Evolutionary conservation across 768 basidiomycete species (phyloP).

Genomic region (Lanmaoa pseudosensibilis): DNA sequence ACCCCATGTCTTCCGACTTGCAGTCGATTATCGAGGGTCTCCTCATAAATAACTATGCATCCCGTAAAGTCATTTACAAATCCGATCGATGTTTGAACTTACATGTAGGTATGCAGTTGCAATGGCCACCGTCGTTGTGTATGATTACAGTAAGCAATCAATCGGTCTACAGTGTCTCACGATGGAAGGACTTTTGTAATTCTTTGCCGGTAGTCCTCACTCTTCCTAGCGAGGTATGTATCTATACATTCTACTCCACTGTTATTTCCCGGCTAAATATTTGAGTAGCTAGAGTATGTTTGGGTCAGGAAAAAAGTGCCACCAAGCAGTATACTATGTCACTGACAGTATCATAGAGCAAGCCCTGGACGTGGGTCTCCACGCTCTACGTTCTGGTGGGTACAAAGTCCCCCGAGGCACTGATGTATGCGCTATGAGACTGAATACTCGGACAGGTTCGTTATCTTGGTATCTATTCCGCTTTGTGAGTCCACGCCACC

Average conservation of each 20-base stretch:
- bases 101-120: background rate
- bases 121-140: background rate
- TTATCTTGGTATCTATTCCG: background rate
- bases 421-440: background rate
- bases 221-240: background rate
- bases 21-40: background rate
- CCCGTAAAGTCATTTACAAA: background rate
- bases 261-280: background rate
- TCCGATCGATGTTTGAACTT: background rate
- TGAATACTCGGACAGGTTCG: background rate
- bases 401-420: background rate
- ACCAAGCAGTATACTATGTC: background rate
- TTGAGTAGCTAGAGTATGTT: background rate
- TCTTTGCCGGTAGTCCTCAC: background rate
- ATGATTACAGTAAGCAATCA: background rate
- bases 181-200: background rate
- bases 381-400: background rate
- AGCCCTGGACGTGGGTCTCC: background rate
- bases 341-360: background rate
- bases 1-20: background rate
- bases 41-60: background rate
- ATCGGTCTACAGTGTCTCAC: background rate
- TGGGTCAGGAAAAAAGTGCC: background rate
- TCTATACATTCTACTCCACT: background rate
- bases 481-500: background rate